Base-by-base conservation (phyloP, 345 rosid species). In the Ricinus communis region DNA sequence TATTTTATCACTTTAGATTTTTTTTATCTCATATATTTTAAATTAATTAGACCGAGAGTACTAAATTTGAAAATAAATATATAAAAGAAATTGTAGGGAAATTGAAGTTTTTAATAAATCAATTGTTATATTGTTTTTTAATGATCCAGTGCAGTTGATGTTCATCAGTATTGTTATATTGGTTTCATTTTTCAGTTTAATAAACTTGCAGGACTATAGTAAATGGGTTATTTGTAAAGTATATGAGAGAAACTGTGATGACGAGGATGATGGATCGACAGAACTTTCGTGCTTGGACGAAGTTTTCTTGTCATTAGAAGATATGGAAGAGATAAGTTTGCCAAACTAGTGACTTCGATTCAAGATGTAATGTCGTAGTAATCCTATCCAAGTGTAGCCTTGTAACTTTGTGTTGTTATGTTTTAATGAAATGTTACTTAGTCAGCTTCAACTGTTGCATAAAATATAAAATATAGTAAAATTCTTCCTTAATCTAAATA, bases 221-320 rank as follows among this genome's bases (percentile, higher is more conserved):
- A 88, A 81, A 72, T 94, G 97, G 98, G 97, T 90, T 25, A 68
- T 94, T 16, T 91, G 98, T 79, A 85, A 96, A 74, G 98, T 94
- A 52, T 85, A 86, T 52, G 95, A 94, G 75, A 72, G 84, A 30
- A 76, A 62, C n/a, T 76, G 76, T 28, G 85, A 79, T 5, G 90
- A 81, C 8, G 83, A 76, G 0, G 91, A 81, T 2, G 84, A 73
- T 5, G 87, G 82, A 62, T 88, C 85, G 66, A 69, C 81, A n/a
- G 95, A 90, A 66, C 91, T 94, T 14, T 94, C 98, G 22, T 90
- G 97, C 73, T 83, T 94, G 79, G 98, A 91, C 66, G 98, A 94
- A 85, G 96, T 94, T 21, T 94, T 94, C 74, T 74, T 94, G 74
- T 91, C 98, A 11, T 73, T 94, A 76, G 98, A 94, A 54, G 98